Conservation (phyloP, 805 yeast species). For the Kuraishia capsulata region DNA sequence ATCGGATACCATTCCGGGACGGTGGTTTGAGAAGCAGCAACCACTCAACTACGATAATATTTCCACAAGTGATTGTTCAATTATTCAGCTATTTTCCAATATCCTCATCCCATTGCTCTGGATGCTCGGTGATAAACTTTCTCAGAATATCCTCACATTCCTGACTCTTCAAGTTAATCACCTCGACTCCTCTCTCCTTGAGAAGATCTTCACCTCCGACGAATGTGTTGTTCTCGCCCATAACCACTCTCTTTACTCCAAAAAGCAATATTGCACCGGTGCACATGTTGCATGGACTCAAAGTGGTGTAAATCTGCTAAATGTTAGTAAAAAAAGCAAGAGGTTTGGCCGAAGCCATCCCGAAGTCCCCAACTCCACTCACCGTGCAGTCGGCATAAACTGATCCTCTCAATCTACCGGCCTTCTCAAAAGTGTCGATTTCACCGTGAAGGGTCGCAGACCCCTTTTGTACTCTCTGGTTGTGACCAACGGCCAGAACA, state of each 20-base stretch:
- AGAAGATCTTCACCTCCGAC: constrained; percentile 78
- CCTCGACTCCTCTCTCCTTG: constrained; percentile 57
- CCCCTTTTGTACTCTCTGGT: constrained; percentile 76
- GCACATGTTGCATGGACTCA: constrained; percentile 94
- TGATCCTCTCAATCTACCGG: constrained; percentile 79
- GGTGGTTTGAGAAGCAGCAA: no score
- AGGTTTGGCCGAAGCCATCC: neutral
- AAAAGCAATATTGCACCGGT: constrained; percentile 87
- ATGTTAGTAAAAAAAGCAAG: constrained; percentile 1
- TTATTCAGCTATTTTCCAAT: constrained; percentile 56
- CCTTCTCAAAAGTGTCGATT: constrained; percentile 79
- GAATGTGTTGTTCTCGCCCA: constrained; percentile 84
- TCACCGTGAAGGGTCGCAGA: constrained; percentile 90
- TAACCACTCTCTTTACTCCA: constrained; percentile 77
- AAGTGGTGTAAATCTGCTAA: constrained; percentile 65
- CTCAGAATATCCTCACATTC: constrained; percentile 68
- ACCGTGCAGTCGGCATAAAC: constrained; percentile 74
- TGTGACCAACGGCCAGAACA: constrained; percentile 83
- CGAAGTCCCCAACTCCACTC: constrained; percentile 10
- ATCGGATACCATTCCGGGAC: no score
- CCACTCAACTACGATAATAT: no score
- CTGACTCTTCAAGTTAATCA: constrained; percentile 48
- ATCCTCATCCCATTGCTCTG: constrained; percentile 77
- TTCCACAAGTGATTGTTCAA: no score
- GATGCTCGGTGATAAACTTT: constrained; percentile 67